Conservation (phyloP, 1,284 basidiomycete species). For the Irpex sp. region DNA sequence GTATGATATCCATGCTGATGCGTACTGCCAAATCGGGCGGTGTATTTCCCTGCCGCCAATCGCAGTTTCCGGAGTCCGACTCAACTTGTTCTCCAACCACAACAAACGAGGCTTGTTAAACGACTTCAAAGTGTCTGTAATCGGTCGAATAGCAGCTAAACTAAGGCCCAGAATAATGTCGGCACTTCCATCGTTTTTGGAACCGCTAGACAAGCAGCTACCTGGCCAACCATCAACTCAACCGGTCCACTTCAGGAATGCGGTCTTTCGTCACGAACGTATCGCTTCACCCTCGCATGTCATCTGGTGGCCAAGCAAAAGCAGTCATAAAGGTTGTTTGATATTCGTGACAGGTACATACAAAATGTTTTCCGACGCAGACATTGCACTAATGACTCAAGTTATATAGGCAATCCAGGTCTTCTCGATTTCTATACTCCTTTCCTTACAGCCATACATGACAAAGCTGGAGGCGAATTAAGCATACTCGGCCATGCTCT, state of each 20-base stretch:
- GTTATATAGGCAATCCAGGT: slow-evolving; percentile 54
- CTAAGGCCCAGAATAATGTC: neutral
- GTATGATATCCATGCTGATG: neutral
- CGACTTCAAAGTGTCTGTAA: neutral
- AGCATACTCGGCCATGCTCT: slow-evolving; percentile 52
- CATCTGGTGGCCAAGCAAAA: slow-evolving; percentile 47
- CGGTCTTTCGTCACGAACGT: slow-evolving; percentile 14
- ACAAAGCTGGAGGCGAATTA: slow-evolving; percentile 31
- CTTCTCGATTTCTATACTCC: slow-evolving; percentile 54
- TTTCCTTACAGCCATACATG: slow-evolving; percentile 47
- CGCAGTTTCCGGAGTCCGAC: neutral
- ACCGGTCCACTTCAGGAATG: slow-evolving; percentile 12
- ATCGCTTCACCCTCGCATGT: slow-evolving; percentile 34
- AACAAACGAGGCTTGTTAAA: neutral
- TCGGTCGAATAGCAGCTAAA: neutral
- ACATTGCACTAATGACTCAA: neutral
- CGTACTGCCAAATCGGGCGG: slow-evolving; percentile 2
- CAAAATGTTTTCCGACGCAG: neutral
- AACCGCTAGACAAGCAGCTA: slow-evolving; percentile 3
- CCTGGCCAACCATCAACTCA: slow-evolving; percentile 8
- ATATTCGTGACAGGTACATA: slow-evolving; percentile 55
- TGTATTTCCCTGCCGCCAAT: neutral
- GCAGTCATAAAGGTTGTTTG: slow-evolving; percentile 34
- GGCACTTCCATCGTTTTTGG: slow-evolving; percentile 15
- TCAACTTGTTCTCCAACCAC: neutral